Evolutionary conservation across 352 stramenopile species (phyloP).

Genomic region (Phytophthora sp.): DNA sequence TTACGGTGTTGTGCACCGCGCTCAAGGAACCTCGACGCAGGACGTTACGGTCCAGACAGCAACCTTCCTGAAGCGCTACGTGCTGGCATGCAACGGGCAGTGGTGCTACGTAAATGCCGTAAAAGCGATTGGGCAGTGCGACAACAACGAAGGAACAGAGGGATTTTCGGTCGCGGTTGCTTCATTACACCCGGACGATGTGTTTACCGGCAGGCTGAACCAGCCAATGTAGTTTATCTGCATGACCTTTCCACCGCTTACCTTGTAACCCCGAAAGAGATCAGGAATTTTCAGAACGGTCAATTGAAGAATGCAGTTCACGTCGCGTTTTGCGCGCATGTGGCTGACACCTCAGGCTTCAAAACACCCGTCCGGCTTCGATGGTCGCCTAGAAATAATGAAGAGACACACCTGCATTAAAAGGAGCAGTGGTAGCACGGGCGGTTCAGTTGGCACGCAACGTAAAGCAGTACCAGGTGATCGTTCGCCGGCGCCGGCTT

Average conservation of each 20-base stretch:
- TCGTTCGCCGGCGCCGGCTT: constrained; percentile 36
- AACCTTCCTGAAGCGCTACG: constrained; percentile 48
- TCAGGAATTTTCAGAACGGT: constrained; percentile 16
- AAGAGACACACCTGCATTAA: constrained; percentile 31
- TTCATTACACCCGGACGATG: constrained; percentile 47
- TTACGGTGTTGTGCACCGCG: constrained; percentile 52
- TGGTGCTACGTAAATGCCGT: constrained; percentile 51
- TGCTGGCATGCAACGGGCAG: constrained; percentile 54
- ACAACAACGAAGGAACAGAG: not conserved
- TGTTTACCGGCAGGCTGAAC: constrained; percentile 51
- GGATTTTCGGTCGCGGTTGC: constrained; percentile 46
- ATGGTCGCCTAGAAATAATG: constrained; percentile 21
- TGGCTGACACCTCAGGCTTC: constrained; percentile 12
- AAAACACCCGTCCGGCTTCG: constrained; percentile 14
- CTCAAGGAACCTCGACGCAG: constrained; percentile 24
- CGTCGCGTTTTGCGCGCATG: constrained; percentile 46
- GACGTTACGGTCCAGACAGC: constrained; percentile 49
- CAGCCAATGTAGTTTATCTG: constrained; percentile 32
- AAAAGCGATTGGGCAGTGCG: constrained; percentile 10
- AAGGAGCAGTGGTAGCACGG: constrained; percentile 20
- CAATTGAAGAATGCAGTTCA: constrained; percentile 27
- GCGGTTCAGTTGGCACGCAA: constrained; percentile 25
- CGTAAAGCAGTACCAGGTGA: constrained; percentile 25
- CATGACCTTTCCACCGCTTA: constrained; percentile 40
- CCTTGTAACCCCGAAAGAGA: constrained; percentile 30